These are phyloP conservation scores for Styphnolobium japonicum DNA, from an alignment of 306 rosid species.

Conservation along the genomic window DNA sequence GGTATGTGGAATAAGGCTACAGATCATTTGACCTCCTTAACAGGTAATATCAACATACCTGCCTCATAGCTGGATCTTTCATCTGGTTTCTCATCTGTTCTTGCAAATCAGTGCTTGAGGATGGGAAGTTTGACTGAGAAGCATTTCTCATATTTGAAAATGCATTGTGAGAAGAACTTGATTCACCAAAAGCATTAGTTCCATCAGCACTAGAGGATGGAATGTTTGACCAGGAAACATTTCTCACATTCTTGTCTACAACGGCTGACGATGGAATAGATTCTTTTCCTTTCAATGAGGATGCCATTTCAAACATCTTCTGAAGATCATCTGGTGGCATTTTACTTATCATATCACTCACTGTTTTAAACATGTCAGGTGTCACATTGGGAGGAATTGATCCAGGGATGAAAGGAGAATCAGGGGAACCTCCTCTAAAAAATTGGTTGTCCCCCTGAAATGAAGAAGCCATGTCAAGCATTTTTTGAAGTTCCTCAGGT, in stretches of 20 bases:
- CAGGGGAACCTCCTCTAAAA: constrained; percentile 44
- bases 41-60: constrained; percentile 55
- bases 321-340: constrained; percentile 85
- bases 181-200: constrained; percentile 43
- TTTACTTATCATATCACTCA: constrained; percentile 72
- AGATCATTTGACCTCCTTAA: not conserved
- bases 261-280: constrained; percentile 41
- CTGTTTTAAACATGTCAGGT: constrained; percentile 87
- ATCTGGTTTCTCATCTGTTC: constrained; percentile 96
- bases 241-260: constrained; percentile 31
- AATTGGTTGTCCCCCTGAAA: constrained; percentile 54
- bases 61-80: constrained; percentile 92
- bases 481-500: constrained; percentile 74
- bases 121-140: constrained; percentile 60
- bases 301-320: constrained; percentile 84
- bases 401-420: constrained; percentile 47
- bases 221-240: constrained; percentile 31
- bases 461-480: constrained; percentile 84
- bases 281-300: constrained; percentile 61
- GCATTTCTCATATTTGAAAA: constrained; percentile 49
- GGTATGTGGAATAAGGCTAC: not conserved
- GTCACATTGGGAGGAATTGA: constrained; percentile 64
- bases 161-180: constrained; percentile 42
- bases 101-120: constrained; percentile 72
- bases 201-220: constrained; percentile 41